A percentile compares a stretch with the other conserved stretches of the same genome.
These are phyloP conservation scores for Fusarium tanahbumbuense DNA, from an alignment of 2,329 filamentous ascomycete species.

Conservation along the genomic window DNA sequence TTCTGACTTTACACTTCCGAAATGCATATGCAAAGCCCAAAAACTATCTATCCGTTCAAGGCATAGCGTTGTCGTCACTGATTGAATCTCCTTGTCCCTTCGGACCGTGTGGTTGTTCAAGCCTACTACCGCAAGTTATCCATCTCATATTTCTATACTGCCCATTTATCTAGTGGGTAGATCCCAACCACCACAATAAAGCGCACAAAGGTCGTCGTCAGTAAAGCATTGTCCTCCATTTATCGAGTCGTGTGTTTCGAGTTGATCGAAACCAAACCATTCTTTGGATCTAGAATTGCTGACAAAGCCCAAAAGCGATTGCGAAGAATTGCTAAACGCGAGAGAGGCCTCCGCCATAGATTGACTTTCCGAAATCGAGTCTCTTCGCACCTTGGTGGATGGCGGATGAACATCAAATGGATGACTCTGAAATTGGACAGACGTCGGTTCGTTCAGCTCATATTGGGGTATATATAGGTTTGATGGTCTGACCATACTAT, in stretches of 20 bases:
- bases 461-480: neutral
- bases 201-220: neutral
- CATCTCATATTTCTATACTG: neutral
- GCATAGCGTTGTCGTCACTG: neutral
- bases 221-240: neutral
- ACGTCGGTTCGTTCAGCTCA: neutral
- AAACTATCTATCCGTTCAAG: neutral
- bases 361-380: neutral
- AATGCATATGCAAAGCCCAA: neutral
- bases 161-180: neutral
- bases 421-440: neutral
- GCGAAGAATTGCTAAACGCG: neutral
- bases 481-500: neutral
- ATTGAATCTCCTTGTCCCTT: neutral
- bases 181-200: neutral
- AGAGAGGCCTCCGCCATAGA: neutral
- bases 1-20: neutral
- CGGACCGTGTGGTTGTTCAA: neutral
- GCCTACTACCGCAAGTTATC: neutral
- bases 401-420: neutral
- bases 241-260: neutral
- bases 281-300: neutral
- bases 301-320: neutral
- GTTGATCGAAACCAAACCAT: neutral
- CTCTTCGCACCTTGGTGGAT: neutral